phyloP scores from a whole-genome alignment of 2,329 filamentous ascomycete genomes.

The Calonectria honghensis region DNA sequence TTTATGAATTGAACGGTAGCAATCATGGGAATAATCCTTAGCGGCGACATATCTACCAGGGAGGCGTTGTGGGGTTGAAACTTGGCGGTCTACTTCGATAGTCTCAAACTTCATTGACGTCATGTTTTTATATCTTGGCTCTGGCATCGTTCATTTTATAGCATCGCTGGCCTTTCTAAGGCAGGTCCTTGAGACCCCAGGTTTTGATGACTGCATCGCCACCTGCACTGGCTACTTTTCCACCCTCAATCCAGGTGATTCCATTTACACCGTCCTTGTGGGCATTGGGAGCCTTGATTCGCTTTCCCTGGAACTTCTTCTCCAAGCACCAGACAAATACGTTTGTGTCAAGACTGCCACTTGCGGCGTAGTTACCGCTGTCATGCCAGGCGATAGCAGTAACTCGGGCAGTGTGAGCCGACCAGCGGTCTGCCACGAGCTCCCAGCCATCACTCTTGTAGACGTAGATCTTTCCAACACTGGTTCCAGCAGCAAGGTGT shows the following conservation, averaged over 20 bases:
- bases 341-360: constrained; percentile 92
- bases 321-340: constrained; percentile 92
- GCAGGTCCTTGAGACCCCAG: constrained; percentile 74
- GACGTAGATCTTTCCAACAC: constrained; percentile 90
- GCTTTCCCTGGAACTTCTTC: constrained; percentile 85
- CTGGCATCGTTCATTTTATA: constrained; percentile 36
- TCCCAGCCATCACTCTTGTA: constrained; percentile 79
- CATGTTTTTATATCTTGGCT: constrained; percentile 29
- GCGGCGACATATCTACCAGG: not conserved
- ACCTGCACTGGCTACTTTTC: constrained; percentile 85
- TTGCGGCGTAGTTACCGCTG: constrained; percentile 85
- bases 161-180: constrained; percentile 46
- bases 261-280: constrained; percentile 97
- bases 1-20: not conserved
- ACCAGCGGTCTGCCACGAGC: constrained; percentile 85
- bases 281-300: constrained; percentile 89
- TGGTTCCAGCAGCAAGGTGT: constrained; percentile 87
- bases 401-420: constrained; percentile 75
- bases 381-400: constrained; percentile 83
- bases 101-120: constrained; percentile 34
- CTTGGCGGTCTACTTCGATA: constrained; percentile 27
- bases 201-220: constrained; percentile 94
- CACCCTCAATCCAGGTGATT: constrained; percentile 84
- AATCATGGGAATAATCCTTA: not conserved
- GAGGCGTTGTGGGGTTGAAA: constrained; percentile 23